Evolutionary conservation across 306 rosid species (phyloP).

Genomic region (Prunus fruticosa): DNA sequence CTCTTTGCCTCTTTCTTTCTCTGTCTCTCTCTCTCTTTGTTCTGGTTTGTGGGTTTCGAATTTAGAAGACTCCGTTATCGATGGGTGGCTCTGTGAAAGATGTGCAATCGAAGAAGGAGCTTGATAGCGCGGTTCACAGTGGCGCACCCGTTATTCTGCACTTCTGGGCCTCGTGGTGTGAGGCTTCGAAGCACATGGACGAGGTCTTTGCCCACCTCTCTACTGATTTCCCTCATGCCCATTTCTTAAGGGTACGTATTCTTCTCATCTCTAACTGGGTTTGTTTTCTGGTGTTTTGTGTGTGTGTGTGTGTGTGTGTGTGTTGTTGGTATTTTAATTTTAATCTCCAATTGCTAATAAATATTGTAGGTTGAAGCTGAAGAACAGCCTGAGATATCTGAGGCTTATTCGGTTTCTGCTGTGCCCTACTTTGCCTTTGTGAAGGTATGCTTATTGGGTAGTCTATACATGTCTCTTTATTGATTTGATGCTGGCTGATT

Average conservation of each 20-base stretch:
- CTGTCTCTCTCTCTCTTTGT: neutral
- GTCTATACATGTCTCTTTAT: neutral
- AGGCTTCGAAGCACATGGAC: constrained; percentile 97
- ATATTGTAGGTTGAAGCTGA: constrained; percentile 84
- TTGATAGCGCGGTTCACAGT: constrained; percentile 49
- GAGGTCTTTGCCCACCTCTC: constrained; percentile 74
- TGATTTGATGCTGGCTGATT: neutral
- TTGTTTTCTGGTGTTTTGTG: neutral
- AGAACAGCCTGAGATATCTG: constrained; percentile 86
- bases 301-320: neutral
- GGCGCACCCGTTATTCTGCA: constrained; percentile 66
- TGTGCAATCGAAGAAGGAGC: constrained; percentile 65
- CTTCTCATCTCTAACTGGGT: neutral
- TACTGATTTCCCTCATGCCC: constrained; percentile 74
- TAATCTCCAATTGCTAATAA: neutral
- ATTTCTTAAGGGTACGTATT: constrained; percentile 66
- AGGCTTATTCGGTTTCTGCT: constrained; percentile 80
- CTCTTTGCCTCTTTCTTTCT: neutral
- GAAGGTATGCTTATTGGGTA: constrained; percentile 48
- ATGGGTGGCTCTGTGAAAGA: constrained; percentile 87
- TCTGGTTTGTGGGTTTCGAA: neutral
- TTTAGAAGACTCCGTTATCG: neutral
- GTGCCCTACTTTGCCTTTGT: constrained; percentile 81
- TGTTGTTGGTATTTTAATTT: neutral
- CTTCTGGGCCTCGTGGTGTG: constrained; percentile 99